Conservation (phyloP, 23 red algal species). For the Gracilariopsis chorda region DNA sequence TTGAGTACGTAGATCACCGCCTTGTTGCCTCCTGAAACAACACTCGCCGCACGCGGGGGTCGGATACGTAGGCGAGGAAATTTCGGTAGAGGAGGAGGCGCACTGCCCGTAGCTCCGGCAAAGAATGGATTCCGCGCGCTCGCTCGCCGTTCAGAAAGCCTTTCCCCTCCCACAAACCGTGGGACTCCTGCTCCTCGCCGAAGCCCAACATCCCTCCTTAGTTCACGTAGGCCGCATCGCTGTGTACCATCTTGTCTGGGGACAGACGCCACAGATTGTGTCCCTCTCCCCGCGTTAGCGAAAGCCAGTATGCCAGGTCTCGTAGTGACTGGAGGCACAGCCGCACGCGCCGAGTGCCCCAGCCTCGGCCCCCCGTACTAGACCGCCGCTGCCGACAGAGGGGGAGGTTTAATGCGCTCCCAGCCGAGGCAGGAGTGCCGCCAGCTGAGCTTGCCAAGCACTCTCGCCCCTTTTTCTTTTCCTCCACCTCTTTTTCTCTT, state of each 20-base stretch:
- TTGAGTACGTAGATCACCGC: not conserved
- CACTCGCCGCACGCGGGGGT: not conserved
- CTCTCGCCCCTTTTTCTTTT: not conserved
- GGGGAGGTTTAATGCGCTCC: not conserved
- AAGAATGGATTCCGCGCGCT: not conserved
- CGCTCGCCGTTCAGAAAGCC: not conserved
- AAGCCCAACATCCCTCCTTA: not conserved
- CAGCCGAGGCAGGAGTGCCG: not conserved
- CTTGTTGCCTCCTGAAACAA: not conserved
- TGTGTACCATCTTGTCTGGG: not conserved
- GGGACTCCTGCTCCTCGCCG: not conserved
- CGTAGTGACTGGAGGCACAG: not conserved
- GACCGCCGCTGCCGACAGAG: not conserved
- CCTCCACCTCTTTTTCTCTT: not conserved
- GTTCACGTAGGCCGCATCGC: not conserved
- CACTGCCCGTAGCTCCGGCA: not conserved
- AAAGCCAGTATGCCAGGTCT: not conserved
- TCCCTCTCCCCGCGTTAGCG: not conserved
- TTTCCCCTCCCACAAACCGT: conserved; percentile 27
- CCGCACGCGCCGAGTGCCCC: not conserved
- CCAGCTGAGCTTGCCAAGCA: not conserved
- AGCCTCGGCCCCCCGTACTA: not conserved
- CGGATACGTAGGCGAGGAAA: not conserved
- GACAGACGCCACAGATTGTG: not conserved
- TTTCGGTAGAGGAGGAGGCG: not conserved